Base-by-base conservation (phyloP, 2,329 filamentous ascomycete genomes). In the Onygenales sp. region DNA sequence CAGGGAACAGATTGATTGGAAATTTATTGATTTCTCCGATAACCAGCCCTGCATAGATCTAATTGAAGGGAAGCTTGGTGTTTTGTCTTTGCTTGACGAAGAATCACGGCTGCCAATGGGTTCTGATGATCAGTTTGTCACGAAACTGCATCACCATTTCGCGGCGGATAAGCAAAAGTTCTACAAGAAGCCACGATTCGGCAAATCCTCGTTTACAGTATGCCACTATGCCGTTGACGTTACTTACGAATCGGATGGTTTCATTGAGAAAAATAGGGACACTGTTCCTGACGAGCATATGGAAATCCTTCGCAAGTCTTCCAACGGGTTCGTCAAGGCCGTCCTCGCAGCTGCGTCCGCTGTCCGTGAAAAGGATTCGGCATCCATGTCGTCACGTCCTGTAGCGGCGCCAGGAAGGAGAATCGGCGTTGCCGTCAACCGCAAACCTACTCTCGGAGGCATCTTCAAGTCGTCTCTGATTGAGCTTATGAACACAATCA, bases 381-480 rank as follows among this genome's bases (percentile, higher is more conserved):
- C 75, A 36, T 73, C 77, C 14, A 70, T 74, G 32, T 83, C 88
- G n/a, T 86, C 91, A 50, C 93, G 87, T 69, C 82, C 88, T 44
- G 83, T 86, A 55, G 74, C 79, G 53, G 84, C 75, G 17, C 75
- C 83, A 50, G 89, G 89, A 53, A 86, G 91, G 66, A 89, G 91
- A 72, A 89, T 94, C 61, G 89, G 89, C 64, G 89, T 92, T 56
- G 91, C 90, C 61, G 89, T 94, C 59, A 94, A 95, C 74, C 84
- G 92, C 68, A 98, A 98, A 72, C 93, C 93, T 38, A 98, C 93
- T 1, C 82, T 98, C 33, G 93, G 93, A 71, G 93, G 93, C 57
- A 98, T 98, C 61, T 98, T 98, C 84, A 95, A 95, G 68, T 95
- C 91, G 2, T 97, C 93, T 7, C 77, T 98, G 64, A 97, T 98